Conservation (phyloP, 768 basidiomycete genomes). For the Cystofilobasidium capitatum region DNA sequence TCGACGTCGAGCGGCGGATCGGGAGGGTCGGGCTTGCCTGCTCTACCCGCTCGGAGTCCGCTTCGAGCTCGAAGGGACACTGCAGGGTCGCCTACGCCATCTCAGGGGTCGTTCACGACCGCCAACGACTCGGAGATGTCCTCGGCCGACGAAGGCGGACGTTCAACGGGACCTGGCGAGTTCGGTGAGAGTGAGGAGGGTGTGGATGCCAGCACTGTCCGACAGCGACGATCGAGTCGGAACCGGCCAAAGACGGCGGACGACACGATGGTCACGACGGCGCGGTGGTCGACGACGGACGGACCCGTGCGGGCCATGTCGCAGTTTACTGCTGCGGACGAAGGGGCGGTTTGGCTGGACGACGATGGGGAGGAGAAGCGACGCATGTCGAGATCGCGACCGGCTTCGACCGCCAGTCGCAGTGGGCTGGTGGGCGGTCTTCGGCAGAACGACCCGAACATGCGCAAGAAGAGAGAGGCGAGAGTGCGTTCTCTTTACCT, state of each 20-base stretch:
- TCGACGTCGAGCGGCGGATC: background rate
- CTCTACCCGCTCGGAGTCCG: constrained; percentile 13
- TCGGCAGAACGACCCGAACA: background rate
- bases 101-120: background rate
- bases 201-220: background rate
- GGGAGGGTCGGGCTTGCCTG: background rate
- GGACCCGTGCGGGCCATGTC: background rate
- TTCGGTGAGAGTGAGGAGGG: background rate
- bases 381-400: background rate
- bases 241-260: constrained; percentile 3
- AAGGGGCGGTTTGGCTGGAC: constrained; percentile 14
- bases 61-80: constrained; percentile 3
- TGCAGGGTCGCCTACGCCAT: constrained; percentile 1
- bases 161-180: background rate
- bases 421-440: background rate
- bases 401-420: background rate
- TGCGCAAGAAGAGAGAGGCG: constrained; percentile 17
- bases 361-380: constrained; percentile 1
- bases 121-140: background rate
- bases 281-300: background rate
- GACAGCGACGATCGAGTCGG: background rate
- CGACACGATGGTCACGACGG: background rate
- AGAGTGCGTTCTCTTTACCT: background rate
- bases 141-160: background rate
- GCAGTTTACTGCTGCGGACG: background rate